Evolutionary conservation across 2,329 filamentous ascomycete genomes (phyloP), one percentile per base, ranked within the genome.

Genomic region (Colletotrichum chlorophyti): DNA sequence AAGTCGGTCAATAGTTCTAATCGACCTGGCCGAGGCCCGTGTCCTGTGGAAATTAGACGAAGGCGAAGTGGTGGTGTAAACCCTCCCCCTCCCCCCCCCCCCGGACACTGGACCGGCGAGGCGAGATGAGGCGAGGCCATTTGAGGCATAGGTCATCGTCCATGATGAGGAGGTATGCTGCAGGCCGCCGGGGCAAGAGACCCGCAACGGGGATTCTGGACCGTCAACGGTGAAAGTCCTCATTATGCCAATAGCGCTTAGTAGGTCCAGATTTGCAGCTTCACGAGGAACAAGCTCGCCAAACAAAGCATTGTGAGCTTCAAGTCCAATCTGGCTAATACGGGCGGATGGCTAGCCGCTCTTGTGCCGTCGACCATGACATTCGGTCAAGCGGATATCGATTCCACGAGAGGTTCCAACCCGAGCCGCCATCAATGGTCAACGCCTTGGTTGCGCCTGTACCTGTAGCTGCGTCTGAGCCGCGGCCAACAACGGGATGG

Each of bases 11-110:
- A 57, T 41, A 50, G 38, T 50, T 17, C 21, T 26, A 34, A 23
- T 27, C 34, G 51, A 32, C 10, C 34, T 19, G 38, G 17, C 17
- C 24, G 46, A 35, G 24, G 50, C 42, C 29, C 32, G 32, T 49
- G 37, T 49, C 15, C n/a, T 60, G 57, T 60, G 57, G 57, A 60
- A 60, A 60, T 60, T 55, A 43, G 21, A 40, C 50, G 26, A 37
- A 37, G 31, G 29, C 10, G 41, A 49, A 23, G 9, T 23, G 31
- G 27, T 50, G 47, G 24, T 45, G 43, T 15, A 32, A 32, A n/a
- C n/a, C n/a, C n/a, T n/a, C n/a, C n/a, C n/a, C n/a, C n/a, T n/a
- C n/a, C n/a, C n/a, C n/a, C n/a, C n/a, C n/a, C n/a, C n/a, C n/a
- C n/a, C n/a, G n/a, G 17, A 32, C 48, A 35, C 24, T n/a, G 19